Conservation (phyloP, 805 yeast species). For the Middelhovenomyces tepae region DNA sequence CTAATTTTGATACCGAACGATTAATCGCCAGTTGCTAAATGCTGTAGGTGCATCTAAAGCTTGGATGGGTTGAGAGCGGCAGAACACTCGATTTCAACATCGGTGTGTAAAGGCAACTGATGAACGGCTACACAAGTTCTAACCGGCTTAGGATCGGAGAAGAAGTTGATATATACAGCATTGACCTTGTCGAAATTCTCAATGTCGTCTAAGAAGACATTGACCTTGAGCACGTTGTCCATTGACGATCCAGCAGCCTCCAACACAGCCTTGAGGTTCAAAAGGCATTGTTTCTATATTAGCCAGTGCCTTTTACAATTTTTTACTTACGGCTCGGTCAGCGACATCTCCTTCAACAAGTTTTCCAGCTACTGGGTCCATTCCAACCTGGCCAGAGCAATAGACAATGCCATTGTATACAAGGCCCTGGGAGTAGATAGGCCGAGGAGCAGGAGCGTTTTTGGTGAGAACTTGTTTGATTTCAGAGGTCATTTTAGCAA, state of each 20-base stretch:
- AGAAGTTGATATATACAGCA: slow-evolving; percentile 48
- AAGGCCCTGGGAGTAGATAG: slow-evolving; percentile 80
- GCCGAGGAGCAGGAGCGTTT: slow-evolving; percentile 81
- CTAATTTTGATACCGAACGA: too few relatives aligned
- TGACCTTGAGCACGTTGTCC: slow-evolving; percentile 72
- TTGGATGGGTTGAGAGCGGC: too few relatives aligned
- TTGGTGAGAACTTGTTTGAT: slow-evolving; percentile 48
- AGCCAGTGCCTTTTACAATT: too few relatives aligned
- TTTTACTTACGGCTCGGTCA: slow-evolving; percentile 6
- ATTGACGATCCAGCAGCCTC: slow-evolving; percentile 73
- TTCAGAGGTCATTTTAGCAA: too few relatives aligned
- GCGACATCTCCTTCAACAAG: slow-evolving; percentile 8
- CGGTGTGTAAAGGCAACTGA: too few relatives aligned
- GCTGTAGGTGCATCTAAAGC: too few relatives aligned
- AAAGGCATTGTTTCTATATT: too few relatives aligned
- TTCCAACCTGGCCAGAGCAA: slow-evolving; percentile 66
- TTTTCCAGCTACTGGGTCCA: slow-evolving; percentile 10
- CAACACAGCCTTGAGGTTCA: slow-evolving; percentile 43
- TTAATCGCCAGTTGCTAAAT: too few relatives aligned
- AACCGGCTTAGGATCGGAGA: slow-evolving; percentile 45
- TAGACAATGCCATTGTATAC: slow-evolving; percentile 63
- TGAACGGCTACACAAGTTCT: slow-evolving; percentile 96
- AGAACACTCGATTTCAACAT: too few relatives aligned
- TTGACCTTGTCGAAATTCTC: slow-evolving; percentile 71
- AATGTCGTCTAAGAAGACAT: slow-evolving; percentile 81